These are phyloP conservation scores for Theobroma cacao DNA, from an alignment of 345 rosid species.

Conservation along the genomic window DNA sequence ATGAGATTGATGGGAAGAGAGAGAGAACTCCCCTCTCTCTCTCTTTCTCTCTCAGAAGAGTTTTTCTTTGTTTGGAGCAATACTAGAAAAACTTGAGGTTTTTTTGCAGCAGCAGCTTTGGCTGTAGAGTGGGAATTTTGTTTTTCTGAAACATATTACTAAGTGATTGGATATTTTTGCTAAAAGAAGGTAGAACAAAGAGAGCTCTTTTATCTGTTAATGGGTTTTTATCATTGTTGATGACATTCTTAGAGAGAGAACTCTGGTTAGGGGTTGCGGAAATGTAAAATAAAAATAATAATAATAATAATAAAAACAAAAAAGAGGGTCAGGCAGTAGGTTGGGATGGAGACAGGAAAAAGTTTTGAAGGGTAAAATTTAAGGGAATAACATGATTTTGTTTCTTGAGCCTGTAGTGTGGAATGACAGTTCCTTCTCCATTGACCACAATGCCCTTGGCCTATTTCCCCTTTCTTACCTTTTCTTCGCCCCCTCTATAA, in stretches of 20 bases:
- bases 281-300: neutral
- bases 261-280: conserved; percentile 9
- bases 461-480: neutral
- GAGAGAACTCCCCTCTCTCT: conserved; percentile 11
- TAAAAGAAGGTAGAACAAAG: conserved; percentile 17
- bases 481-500: neutral
- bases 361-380: conserved; percentile 16
- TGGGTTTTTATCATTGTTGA: neutral
- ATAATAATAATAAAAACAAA: no score
- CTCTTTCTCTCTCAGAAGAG: neutral
- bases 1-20: conserved; percentile 28
- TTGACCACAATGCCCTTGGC: conserved; percentile 21
- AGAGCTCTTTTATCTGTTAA: conserved; percentile 5
- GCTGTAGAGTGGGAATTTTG: neutral
- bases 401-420: conserved; percentile 20
- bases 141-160: conserved; percentile 14
- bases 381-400: conserved; percentile 27
- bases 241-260: neutral
- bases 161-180: conserved; percentile 5
- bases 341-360: conserved; percentile 23
- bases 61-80: conserved; percentile 19
- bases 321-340: conserved; percentile 2
- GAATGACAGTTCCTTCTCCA: conserved; percentile 27
- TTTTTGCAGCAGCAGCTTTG: neutral
- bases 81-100: conserved; percentile 11